Evolutionary conservation across 2,329 filamentous ascomycete genomes (phyloP), one percentile per base, ranked within the genome.

Genomic region (Exserohilum rostratum): DNA sequence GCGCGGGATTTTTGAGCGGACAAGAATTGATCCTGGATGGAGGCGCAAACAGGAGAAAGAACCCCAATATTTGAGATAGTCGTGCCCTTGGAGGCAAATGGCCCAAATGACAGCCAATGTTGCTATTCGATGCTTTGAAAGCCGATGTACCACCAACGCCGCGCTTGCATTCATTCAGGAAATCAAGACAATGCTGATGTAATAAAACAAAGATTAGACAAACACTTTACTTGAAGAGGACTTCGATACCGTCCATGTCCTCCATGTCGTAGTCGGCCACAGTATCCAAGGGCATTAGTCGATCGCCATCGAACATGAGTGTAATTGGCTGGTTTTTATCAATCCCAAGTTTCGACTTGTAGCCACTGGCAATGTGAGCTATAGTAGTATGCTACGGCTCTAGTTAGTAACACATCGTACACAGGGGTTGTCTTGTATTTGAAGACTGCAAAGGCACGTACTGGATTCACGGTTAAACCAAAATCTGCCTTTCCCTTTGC

Each of bases 401-500:
- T 34, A 29, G 50, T 67, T 48, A 69, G 60, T 31, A 35, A 37
- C 34, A 15, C 11, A 37, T 37, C 34, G 2, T 11, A 17, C 27
- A 27, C 25, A 17, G 6, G 22, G n/a, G 5, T 27, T 18, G 25
- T 18, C n/a, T 30, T 18, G 42, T 27, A 17, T 22, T 33, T 1
- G 25, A 35, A 25, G 7, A 15, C 12, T 17, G 33, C 6, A 6
- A 1, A 17, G 18, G 9, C 22, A 72, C 79, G 59, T 72, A 82
- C 80, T 53, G 76, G 72, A 40, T 76, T 76, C 11, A 82, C 79
- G 37, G 69, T 79, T 31, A 87, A 72, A 63, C 77, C 81, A 60
- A 82, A 80, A 31, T 85, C 80, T 9, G 76, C 70, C 38, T 78
- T 72, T 2, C 77, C 80, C 50, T 80, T 83, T 6, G 79, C 80